Conservation (phyloP, 768 basidiomycete species). For the Leccinellum rugosiceps region DNA sequence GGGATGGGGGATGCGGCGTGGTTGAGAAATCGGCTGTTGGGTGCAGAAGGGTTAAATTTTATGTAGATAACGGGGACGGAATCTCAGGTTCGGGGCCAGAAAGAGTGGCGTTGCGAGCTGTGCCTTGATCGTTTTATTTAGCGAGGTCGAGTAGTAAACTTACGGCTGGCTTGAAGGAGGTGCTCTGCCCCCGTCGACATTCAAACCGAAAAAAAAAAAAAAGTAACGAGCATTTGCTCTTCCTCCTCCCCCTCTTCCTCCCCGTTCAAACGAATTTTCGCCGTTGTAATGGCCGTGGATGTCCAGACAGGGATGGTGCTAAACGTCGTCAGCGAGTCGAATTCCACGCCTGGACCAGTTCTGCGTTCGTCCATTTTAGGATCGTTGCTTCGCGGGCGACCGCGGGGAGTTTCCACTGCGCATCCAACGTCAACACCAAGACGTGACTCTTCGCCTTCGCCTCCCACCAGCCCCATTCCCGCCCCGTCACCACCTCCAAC, state of each 20-base stretch:
- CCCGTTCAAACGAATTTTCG: too few species aligned
- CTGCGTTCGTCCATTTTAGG: slow-evolving; percentile 63
- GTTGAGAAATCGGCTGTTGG: not conserved
- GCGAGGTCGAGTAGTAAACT: not conserved
- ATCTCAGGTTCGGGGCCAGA: not conserved
- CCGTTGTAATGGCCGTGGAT: not conserved
- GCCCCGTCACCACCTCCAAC: slow-evolving; percentile 11
- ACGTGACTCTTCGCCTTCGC: slow-evolving; percentile 41
- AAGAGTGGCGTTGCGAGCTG: slow-evolving; percentile 8
- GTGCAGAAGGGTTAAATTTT: not conserved
- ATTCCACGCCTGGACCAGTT: slow-evolving; percentile 22
- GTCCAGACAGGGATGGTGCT: slow-evolving; percentile 1
- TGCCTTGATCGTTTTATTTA: slow-evolving; percentile 7
- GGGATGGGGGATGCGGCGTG: not conserved
- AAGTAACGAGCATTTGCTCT: not conserved
- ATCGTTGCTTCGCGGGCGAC: slow-evolving; percentile 63
- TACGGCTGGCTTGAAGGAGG: not conserved
- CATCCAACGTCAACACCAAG: slow-evolving; percentile 28
- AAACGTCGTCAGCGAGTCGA: slow-evolving; percentile 21
- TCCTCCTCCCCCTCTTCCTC: not conserved
- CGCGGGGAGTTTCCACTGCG: slow-evolving; percentile 61
- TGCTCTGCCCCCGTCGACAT: slow-evolving; percentile 16
- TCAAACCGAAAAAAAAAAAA: slow-evolving; percentile 13
- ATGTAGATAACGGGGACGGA: not conserved
- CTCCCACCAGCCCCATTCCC: slow-evolving; percentile 40